phyloP scores from a whole-genome alignment of 2,329 filamentous ascomycete species.

The Camptophora hylomeconis region DNA sequence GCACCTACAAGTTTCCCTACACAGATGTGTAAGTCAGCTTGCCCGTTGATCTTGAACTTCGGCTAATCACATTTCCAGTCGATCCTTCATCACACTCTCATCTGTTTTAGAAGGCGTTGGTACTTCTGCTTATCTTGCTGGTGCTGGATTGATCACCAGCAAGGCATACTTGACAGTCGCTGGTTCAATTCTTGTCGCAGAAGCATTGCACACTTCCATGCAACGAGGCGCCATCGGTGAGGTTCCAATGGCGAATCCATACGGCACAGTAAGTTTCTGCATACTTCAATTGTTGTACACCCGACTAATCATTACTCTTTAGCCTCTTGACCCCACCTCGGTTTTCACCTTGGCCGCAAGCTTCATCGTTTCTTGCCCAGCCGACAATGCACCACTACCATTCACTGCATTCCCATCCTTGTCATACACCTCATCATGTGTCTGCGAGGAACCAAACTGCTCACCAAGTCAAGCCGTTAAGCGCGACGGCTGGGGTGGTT shows the following conservation, averaged over 20 bases:
- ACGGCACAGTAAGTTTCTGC: slow-evolving; percentile 40
- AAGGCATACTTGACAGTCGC: slow-evolving; percentile 51
- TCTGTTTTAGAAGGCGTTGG: slow-evolving; percentile 50
- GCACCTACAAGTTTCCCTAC: slow-evolving; percentile 59
- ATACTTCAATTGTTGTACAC: neutral
- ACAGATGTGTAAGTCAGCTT: slow-evolving; percentile 19
- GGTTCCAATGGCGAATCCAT: slow-evolving; percentile 52
- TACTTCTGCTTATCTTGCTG: slow-evolving; percentile 44
- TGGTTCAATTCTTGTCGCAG: slow-evolving; percentile 53
- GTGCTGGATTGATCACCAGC: slow-evolving; percentile 50
- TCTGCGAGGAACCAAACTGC: slow-evolving; percentile 6
- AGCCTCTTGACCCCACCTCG: slow-evolving; percentile 50
- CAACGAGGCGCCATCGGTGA: slow-evolving; percentile 48
- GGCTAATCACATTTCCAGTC: slow-evolving; percentile 20
- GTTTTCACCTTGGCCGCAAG: slow-evolving; percentile 62
- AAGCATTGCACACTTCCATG: slow-evolving; percentile 61
- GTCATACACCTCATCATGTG: slow-evolving; percentile 8
- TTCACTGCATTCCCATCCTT: slow-evolving; percentile 50
- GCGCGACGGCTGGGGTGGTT: slow-evolving; percentile 2
- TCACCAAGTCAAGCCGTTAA: neutral
- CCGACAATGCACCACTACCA: slow-evolving; percentile 46
- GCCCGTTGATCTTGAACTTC: neutral
- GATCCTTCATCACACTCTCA: slow-evolving; percentile 55
- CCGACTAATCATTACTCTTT: neutral
- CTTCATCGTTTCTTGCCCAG: slow-evolving; percentile 60